Evolutionary conservation across 129 eudicot species (phyloP).

Genomic region (Flaveria ramosissima): DNA sequence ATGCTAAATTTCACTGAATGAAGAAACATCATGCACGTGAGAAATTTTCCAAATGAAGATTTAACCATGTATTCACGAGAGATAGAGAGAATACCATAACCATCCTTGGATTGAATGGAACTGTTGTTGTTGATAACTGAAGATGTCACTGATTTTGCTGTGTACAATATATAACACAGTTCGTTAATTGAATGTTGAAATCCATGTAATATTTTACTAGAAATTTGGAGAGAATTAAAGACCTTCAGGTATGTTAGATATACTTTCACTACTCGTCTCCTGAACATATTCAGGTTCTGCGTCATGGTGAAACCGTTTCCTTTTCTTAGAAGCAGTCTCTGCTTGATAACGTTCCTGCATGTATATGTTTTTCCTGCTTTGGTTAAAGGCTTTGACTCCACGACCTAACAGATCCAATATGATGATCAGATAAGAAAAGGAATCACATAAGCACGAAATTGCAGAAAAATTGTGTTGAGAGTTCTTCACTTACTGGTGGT

Average conservation of each 20-base stretch:
- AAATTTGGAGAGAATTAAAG: not conserved
- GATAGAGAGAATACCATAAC: conserved; percentile 48
- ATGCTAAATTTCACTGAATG: conserved; percentile 81
- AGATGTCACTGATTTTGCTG: conserved; percentile 51
- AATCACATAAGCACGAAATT: conserved; percentile 5
- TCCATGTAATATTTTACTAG: not conserved
- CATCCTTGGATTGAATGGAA: conserved; percentile 46
- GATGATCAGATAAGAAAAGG: conserved; percentile 1
- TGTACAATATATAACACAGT: conserved; percentile 14
- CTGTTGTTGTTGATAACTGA: conserved; percentile 43
- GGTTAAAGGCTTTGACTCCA: conserved; percentile 48
- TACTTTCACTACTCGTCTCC: conserved; percentile 76
- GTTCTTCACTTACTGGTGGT: conserved; percentile 54
- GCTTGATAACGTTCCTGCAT: conserved; percentile 48
- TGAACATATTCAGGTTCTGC: conserved; percentile 49
- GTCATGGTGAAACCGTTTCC: conserved; percentile 55
- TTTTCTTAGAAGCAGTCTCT: conserved; percentile 54
- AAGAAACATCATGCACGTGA: conserved; percentile 36
- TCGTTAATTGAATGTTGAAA: conserved; percentile 15
- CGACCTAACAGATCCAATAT: conserved; percentile 42
- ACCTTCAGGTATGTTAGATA: conserved; percentile 75
- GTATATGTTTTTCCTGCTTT: conserved; percentile 48
- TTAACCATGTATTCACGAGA: conserved; percentile 1
- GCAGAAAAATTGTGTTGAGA: conserved; percentile 6
- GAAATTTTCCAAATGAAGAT: conserved; percentile 19